phyloP scores from a whole-genome alignment of 345 rosid genomes.

The Nephelium lappaceum region DNA sequence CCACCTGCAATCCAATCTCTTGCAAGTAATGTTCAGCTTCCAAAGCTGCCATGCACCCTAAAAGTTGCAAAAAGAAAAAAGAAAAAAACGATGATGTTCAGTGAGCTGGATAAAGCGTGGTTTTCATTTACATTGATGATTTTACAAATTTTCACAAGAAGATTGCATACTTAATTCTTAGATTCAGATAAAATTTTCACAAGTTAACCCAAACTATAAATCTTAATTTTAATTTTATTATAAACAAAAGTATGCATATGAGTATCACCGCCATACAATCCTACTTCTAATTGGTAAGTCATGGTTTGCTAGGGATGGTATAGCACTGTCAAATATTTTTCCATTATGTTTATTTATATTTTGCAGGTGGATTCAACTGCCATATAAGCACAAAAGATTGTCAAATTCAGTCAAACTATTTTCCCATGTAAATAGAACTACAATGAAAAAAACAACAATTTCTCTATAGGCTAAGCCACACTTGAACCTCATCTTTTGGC shows the following conservation, averaged over 20 bases:
- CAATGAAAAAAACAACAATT: background rate
- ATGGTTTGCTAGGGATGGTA: background rate
- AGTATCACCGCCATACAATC: background rate
- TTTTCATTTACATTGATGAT: background rate
- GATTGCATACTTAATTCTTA: background rate
- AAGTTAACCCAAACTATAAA: background rate
- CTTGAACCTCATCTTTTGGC: background rate
- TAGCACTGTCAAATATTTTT: background rate
- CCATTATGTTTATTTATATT: background rate
- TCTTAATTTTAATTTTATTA: background rate
- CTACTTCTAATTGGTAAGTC: background rate
- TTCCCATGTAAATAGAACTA: background rate
- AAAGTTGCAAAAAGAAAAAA: slow-evolving; percentile 19
- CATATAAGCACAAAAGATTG: background rate
- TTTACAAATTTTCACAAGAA: background rate
- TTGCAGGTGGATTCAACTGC: slow-evolving; percentile 3
- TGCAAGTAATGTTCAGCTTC: slow-evolving; percentile 97
- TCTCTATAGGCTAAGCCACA: background rate
- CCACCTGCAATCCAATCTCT: slow-evolving; percentile 67
- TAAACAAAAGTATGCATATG: background rate
- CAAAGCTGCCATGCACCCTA: slow-evolving; percentile 99
- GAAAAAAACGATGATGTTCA: background rate
- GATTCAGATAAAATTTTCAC: too few relatives aligned
- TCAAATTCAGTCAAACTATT: background rate
- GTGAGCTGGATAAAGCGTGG: background rate